Percentiles rank a stretch among this genome's conserved stretches.
phyloP scores from a whole-genome alignment of 495 filamentous ascomycete species.

The Amorphotheca resinae region DNA sequence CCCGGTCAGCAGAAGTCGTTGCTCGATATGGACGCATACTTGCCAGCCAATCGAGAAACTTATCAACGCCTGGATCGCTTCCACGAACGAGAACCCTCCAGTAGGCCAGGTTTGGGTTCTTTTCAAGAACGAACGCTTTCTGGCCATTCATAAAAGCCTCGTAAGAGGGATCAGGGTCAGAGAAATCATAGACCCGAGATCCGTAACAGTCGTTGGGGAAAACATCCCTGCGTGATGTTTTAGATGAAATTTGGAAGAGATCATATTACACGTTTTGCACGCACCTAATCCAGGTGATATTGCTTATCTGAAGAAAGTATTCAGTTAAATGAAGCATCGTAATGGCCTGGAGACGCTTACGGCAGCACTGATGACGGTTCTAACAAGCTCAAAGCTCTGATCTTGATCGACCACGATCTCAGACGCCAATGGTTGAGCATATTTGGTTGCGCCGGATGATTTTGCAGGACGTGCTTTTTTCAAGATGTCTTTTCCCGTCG shows the following conservation, averaged over 20 bases:
- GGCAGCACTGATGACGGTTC: constrained; percentile 7
- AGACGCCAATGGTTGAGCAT: background rate
- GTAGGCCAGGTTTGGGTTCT: background rate
- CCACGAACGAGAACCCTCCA: constrained; percentile 16
- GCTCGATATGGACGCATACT: background rate
- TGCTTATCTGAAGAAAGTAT: constrained; percentile 3
- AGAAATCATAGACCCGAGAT: constrained; percentile 8
- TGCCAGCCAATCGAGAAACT: constrained; percentile 17
- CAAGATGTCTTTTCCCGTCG: too few species aligned
- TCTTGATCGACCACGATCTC: constrained; percentile 6
- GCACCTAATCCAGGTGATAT: constrained; percentile 10
- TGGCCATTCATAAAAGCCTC: constrained; percentile 7
- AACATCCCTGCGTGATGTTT: constrained; percentile 1
- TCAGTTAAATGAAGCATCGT: background rate
- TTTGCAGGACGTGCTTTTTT: too few species aligned
- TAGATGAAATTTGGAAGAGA: too few species aligned
- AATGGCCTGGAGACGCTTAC: constrained; percentile 3
- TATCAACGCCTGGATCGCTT: constrained; percentile 5
- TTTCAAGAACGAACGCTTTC: background rate
- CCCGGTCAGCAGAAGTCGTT: background rate
- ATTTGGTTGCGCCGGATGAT: too few species aligned
- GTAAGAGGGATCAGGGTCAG: constrained; percentile 11
- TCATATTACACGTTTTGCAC: background rate
- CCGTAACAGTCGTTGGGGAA: constrained; percentile 8
- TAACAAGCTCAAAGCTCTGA: constrained; percentile 13